Evolutionary conservation across 2,329 filamentous ascomycete species (phyloP).

Genomic region (Aureobasidium leucospermi): DNA sequence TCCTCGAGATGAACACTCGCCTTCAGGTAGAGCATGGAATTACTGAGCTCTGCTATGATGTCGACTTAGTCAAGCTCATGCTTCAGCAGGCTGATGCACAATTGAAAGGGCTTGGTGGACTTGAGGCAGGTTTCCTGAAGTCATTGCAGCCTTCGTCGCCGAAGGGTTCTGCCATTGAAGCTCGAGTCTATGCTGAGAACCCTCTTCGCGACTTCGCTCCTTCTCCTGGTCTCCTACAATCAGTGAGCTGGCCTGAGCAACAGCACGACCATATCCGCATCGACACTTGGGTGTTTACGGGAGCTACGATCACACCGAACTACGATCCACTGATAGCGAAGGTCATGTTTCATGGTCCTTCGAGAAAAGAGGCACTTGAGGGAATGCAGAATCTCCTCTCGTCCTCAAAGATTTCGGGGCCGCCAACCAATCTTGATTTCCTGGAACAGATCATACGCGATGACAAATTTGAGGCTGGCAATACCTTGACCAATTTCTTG

Average conservation of each 20-base stretch:
- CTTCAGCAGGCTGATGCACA: slow-evolving; percentile 48
- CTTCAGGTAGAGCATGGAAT: slow-evolving; percentile 54
- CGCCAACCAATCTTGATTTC: slow-evolving; percentile 52
- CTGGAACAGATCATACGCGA: slow-evolving; percentile 44
- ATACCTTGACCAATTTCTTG: slow-evolving; percentile 52
- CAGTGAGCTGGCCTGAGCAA: slow-evolving; percentile 45
- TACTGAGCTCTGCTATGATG: slow-evolving; percentile 48
- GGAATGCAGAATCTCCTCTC: slow-evolving; percentile 38
- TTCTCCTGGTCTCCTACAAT: slow-evolving; percentile 51
- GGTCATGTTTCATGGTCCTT: slow-evolving; percentile 47
- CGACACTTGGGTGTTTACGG: slow-evolving; percentile 57
- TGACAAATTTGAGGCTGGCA: slow-evolving; percentile 39
- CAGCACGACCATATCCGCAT: slow-evolving; percentile 43
- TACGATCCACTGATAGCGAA: slow-evolving; percentile 54
- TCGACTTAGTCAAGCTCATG: slow-evolving; percentile 51
- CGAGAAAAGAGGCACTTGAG: slow-evolving; percentile 36
- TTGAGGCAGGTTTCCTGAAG: slow-evolving; percentile 35
- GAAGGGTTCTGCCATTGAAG: slow-evolving; percentile 45
- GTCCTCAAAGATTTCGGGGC: slow-evolving; percentile 44
- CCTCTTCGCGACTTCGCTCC: slow-evolving; percentile 53
- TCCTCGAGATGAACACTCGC: slow-evolving; percentile 53
- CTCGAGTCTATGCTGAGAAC: slow-evolving; percentile 51
- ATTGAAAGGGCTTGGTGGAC: slow-evolving; percentile 37
- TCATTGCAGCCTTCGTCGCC: slow-evolving; percentile 37
- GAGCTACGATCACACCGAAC: slow-evolving; percentile 49